Evolutionary conservation across 192 early-diverging fungal genomes (phyloP), one percentile per base, ranked within the genome.

Genomic region (Diversispora epigaea): DNA sequence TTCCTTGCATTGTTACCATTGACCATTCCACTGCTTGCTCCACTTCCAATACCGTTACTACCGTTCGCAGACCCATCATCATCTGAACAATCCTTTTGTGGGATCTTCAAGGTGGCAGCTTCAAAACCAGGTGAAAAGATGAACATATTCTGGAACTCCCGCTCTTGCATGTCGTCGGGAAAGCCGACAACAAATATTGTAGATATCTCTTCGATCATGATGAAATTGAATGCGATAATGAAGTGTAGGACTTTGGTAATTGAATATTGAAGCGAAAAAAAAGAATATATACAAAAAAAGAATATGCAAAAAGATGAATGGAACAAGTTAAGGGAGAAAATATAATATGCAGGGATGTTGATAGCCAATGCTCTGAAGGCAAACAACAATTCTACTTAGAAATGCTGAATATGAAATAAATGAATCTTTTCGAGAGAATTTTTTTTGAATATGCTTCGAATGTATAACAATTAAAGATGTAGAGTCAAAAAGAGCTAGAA

Each of bases 141-240:
- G 85, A 99, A 99, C 96, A 98, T 98, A 84, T 97, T 98, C 78
- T 97, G 96, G 77, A 99, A 99, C 83, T 99, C 98, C 55, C 98
- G 86, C 82, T 99, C 98, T 79, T 90, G 90, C 94, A 98, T 96
- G 82, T 99, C 98, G 22, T 98, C 96, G 21, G 98, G 98, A 76
- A 99, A 98, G 5, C 98, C 98, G 55, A 98, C 96, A 14, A 98
- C 96, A 87, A 99, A 99, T 76, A 99, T 98, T 77, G 98, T 99
- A 25, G 96, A 95, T 76, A 99, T 96, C 68, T 99, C 98, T 75
- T 99, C 94, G 58, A 75, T 75, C 73, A 75, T 75, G 45, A 44
- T 66, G 43, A 67, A 67, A 67, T 21, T 67, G 19, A 43, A 32
- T 32, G 40, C 43, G 10, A 43, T 63, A 11, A 22, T 67, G 17